Evolutionary conservation across 495 filamentous ascomycete species (phyloP).

Genomic region (Choiromyces venosus): DNA sequence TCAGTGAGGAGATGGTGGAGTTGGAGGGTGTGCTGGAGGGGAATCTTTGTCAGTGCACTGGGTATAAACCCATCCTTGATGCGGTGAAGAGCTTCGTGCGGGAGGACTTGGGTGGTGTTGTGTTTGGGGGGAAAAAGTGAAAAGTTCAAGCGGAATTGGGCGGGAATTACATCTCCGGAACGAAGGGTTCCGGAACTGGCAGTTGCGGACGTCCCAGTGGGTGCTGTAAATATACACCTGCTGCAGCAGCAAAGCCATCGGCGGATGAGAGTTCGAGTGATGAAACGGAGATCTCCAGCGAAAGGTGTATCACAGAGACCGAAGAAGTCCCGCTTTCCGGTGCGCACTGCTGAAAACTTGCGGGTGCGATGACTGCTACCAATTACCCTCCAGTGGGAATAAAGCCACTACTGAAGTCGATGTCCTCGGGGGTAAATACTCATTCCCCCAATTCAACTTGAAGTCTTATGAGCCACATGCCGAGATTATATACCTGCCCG

Average conservation of each 20-base stretch:
- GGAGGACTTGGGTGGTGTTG: conserved; percentile 46
- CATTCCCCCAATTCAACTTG: conserved; percentile 43
- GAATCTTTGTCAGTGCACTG: conserved; percentile 47
- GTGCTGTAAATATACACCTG: conserved; percentile 43
- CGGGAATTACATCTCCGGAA: conserved; percentile 19
- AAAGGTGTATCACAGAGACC: conserved; percentile 22
- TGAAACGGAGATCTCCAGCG: conserved; percentile 16
- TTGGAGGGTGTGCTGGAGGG: conserved; percentile 46
- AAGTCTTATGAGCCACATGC: conserved; percentile 42
- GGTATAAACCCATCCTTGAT: conserved; percentile 47
- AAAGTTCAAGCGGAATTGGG: background rate
- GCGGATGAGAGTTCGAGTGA: conserved; percentile 19
- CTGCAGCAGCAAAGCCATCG: conserved; percentile 1
- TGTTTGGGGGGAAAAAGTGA: conserved; percentile 26
- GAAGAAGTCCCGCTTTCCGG: conserved; percentile 26
- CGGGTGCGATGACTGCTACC: conserved; percentile 21
- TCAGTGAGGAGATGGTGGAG: conserved; percentile 43
- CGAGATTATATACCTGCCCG: conserved; percentile 45
- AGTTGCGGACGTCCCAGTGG: conserved; percentile 45
- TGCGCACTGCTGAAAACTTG: conserved; percentile 38
- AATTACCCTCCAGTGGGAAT: conserved; percentile 5
- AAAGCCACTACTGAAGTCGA: conserved; percentile 8
- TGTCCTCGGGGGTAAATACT: conserved; percentile 27
- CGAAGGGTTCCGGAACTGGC: conserved; percentile 6
- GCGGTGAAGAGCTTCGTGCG: conserved; percentile 51